These are phyloP conservation scores for Capsicum baccatum DNA, from an alignment of 257 asterid genomes.

Conservation along the genomic window DNA sequence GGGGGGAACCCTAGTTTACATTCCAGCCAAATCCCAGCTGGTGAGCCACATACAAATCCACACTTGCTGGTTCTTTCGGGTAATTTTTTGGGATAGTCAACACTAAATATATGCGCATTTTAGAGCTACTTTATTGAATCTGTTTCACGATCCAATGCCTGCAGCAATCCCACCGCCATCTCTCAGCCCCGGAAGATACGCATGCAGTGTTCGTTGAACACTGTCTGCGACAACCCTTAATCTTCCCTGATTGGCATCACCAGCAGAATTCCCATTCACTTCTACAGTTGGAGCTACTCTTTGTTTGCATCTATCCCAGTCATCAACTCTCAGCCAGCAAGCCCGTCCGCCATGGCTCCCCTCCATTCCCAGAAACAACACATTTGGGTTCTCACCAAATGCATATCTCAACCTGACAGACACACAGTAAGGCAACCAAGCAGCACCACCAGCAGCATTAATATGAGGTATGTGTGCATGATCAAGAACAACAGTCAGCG, in stretches of 20 bases:
- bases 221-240: conserved; percentile 82
- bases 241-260: conserved; percentile 85
- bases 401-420: conserved; percentile 82
- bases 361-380: conserved; percentile 89
- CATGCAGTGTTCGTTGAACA: conserved; percentile 83
- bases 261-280: conserved; percentile 65
- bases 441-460: conserved; percentile 99
- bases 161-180: conserved; percentile 60
- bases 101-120: not conserved
- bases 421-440: conserved; percentile 97
- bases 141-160: conserved; percentile 40
- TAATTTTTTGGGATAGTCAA: not conserved
- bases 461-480: conserved; percentile 86
- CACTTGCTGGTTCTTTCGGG: not conserved
- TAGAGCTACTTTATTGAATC: conserved; percentile 17
- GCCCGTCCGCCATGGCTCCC: conserved; percentile 99
- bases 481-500: conserved; percentile 91
- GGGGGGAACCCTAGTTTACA: not conserved
- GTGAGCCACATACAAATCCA: not conserved
- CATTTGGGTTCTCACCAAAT: conserved; percentile 73
- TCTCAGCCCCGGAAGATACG: conserved; percentile 81
- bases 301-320: conserved; percentile 94
- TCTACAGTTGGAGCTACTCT: conserved; percentile 74
- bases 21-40: conserved; percentile 16
- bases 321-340: conserved; percentile 83